phyloP scores from a whole-genome alignment of 164 flowering plant species.

The Aristolochia contorta region DNA sequence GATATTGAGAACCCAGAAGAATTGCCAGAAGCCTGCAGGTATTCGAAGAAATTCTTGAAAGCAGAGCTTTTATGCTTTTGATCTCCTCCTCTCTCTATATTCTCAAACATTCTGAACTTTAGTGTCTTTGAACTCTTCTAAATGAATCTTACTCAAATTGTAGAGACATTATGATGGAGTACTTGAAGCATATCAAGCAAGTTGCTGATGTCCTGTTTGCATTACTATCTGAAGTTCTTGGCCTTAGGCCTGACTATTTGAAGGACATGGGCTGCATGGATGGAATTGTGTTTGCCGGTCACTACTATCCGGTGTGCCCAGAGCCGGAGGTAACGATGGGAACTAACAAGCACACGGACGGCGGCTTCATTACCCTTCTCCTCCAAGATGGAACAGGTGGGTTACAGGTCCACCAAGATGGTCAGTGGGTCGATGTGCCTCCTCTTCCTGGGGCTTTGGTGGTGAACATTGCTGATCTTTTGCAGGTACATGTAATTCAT shows the following conservation, averaged over 20 bases:
- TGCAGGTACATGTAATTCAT: slow-evolving; percentile 8
- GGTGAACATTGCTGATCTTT: slow-evolving; percentile 16
- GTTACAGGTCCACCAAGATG: slow-evolving; percentile 15
- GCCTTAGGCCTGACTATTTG: slow-evolving; percentile 4
- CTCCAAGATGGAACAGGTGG: slow-evolving; percentile 17
- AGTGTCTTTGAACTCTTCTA: background rate
- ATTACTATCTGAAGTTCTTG: slow-evolving; percentile 11
- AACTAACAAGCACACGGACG: slow-evolving; percentile 14
- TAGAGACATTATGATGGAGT: slow-evolving; percentile 4
- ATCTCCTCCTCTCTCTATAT: no score
- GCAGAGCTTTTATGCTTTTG: no score
- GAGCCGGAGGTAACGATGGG: slow-evolving; percentile 14
- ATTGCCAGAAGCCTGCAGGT: slow-evolving; percentile 14
- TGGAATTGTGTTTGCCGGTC: background rate
- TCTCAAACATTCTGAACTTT: no score
- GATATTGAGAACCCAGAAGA: slow-evolving; percentile 15
- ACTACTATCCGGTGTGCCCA: slow-evolving; percentile 23
- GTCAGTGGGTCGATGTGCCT: slow-evolving; percentile 18
- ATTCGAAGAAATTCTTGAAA: no score
- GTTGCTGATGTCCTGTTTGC: slow-evolving; percentile 8
- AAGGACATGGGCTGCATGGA: slow-evolving; percentile 5
- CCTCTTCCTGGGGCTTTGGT: slow-evolving; percentile 17
- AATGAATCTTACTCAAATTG: background rate
- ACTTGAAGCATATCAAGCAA: background rate
- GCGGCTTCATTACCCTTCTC: slow-evolving; percentile 13